Base-by-base conservation (phyloP, 805 yeast genomes). In the Tetrapisispora fleetii region DNA sequence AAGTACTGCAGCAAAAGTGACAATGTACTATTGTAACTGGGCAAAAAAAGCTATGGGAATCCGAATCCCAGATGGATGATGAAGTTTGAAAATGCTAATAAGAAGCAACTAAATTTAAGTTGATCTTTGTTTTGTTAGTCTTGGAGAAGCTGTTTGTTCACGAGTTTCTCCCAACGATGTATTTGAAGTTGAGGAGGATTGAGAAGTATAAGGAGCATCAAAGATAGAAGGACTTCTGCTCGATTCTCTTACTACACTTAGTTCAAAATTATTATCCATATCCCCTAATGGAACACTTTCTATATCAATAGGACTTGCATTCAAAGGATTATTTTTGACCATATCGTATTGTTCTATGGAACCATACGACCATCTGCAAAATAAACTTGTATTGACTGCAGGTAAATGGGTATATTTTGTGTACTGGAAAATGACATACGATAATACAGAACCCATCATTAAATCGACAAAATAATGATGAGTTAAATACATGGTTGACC, bases 401-500 rank as follows among this genome's bases (percentile, higher is more conserved):
- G 97, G 96, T 59, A 89, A 69, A 56, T 75, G 79, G 19, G 74
- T 77, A 59, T 81, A 79, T 62, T 80, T 81, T 49, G 86, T 80
- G 56, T 81, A 76, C 52, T 77, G 74, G 65, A 87, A 90, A 36
- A 85, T 81, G n/a, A 76, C 63, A 50, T 81, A 74, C 0, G 95
- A 80, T 50, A 91, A 72, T 17, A 80, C 76, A 2, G 96, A 91
- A 22, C 98, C 98, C 16, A 87, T 93, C 59, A 86, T 86, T 47
- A 91, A 77, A 64, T 90, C 98, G 50, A 91, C 79, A 61, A 91
- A 91, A 67, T 91, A 91, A 68, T 91, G 98, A 67, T 91, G 98
- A 0, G 97, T 90, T 61, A 91, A 74, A 67, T 91, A 91, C 98
- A 91, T 91, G 14, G 98, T 91, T 48, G 91, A 78, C 95, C 96